Evolutionary conservation across 495 filamentous ascomycete species (phyloP).

Genomic region (Penicillium desertorum): DNA sequence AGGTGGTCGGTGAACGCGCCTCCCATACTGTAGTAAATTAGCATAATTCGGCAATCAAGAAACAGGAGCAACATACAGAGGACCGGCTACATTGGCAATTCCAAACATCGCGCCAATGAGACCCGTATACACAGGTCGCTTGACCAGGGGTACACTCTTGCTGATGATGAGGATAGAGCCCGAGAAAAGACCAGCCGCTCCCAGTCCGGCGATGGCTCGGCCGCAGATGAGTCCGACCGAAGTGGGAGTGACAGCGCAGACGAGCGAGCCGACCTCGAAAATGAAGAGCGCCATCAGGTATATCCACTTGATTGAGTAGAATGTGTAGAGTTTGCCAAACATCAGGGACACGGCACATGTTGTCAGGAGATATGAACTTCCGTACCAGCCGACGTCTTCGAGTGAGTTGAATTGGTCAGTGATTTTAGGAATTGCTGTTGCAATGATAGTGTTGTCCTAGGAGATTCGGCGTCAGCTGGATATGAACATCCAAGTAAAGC

Average conservation of each 20-base stretch:
- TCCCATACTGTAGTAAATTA: constrained; percentile 27
- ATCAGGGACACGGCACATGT: constrained; percentile 69
- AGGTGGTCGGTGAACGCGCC: constrained; percentile 64
- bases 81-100: constrained; percentile 73
- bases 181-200: constrained; percentile 77
- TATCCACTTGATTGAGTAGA: constrained; percentile 71
- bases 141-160: constrained; percentile 67
- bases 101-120: constrained; percentile 79
- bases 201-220: constrained; percentile 82
- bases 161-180: constrained; percentile 79
- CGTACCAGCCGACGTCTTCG: constrained; percentile 81
- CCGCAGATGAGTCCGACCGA: constrained; percentile 78
- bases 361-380: constrained; percentile 66
- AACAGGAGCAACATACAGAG: constrained; percentile 45
- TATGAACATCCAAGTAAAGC: not conserved
- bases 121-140: constrained; percentile 71
- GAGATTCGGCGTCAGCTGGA: constrained; percentile 8
- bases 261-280: constrained; percentile 83
- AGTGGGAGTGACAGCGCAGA: constrained; percentile 76
- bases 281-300: constrained; percentile 69
- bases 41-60: not conserved
- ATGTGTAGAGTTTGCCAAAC: constrained; percentile 78
- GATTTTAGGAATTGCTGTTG: constrained; percentile 81
- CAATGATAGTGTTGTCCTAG: constrained; percentile 75
- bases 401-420: constrained; percentile 76